phyloP scores from a whole-genome alignment of 2,329 filamentous ascomycete species.

The Talaromyces atroroseus region DNA sequence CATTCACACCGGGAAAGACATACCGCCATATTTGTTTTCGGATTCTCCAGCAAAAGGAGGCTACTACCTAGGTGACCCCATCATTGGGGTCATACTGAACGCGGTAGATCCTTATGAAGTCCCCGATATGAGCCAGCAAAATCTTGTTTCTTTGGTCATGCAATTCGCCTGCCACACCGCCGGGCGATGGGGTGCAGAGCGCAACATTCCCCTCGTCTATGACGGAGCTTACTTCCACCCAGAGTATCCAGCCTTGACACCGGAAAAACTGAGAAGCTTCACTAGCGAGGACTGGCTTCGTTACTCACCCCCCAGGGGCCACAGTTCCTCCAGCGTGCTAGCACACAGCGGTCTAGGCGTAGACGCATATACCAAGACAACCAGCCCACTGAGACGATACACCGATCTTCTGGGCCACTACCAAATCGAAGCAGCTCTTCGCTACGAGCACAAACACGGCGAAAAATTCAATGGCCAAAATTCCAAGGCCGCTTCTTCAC shows the following conservation, averaged over 20 bases:
- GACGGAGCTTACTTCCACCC: slow-evolving; percentile 35
- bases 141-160: slow-evolving; percentile 49
- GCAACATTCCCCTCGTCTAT: slow-evolving; percentile 33
- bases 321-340: slow-evolving; percentile 44
- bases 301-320: slow-evolving; percentile 31
- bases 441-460: slow-evolving; percentile 48
- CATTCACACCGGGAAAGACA: slow-evolving; percentile 4
- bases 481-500: slow-evolving; percentile 21
- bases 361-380: slow-evolving; percentile 52
- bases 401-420: slow-evolving; percentile 58
- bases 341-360: slow-evolving; percentile 49
- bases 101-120: slow-evolving; percentile 32
- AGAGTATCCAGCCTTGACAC: slow-evolving; percentile 36
- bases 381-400: slow-evolving; percentile 57
- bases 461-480: slow-evolving; percentile 33
- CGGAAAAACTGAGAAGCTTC: slow-evolving; percentile 38
- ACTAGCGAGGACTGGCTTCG: slow-evolving; percentile 35
- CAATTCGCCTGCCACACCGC: slow-evolving; percentile 44
- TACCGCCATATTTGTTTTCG: slow-evolving; percentile 1
- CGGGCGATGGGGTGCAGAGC: slow-evolving; percentile 30
- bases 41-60: slow-evolving; percentile 20
- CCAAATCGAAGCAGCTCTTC: slow-evolving; percentile 59
- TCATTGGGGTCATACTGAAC: slow-evolving; percentile 30
- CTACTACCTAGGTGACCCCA: slow-evolving; percentile 38
- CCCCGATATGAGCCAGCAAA: slow-evolving; percentile 31